A percentile compares a stretch with the other conserved stretches of the same genome.
phyloP scores from a whole-genome alignment of 345 rosid species.

The Acer campestre region DNA sequence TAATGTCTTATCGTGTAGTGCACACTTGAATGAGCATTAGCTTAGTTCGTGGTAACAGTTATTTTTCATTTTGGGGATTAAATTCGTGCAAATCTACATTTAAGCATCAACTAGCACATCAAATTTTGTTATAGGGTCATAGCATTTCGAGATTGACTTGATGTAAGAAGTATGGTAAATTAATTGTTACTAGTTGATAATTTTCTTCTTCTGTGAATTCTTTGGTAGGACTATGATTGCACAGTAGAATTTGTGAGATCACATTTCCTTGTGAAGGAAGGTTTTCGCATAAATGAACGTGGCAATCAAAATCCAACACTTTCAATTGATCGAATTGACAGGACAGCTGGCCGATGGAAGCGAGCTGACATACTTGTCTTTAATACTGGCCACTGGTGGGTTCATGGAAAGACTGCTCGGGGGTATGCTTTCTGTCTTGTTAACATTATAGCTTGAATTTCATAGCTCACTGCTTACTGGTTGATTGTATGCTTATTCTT shows the following conservation, averaged over 20 bases:
- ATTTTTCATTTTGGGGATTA: not conserved
- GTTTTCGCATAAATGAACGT: conserved; percentile 61
- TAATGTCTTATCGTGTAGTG: not conserved
- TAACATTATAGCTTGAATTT: not conserved
- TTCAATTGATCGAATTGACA: conserved; percentile 82
- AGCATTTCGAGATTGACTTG: not conserved
- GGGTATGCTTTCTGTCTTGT: conserved; percentile 49
- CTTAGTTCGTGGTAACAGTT: not conserved
- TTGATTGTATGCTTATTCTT: not conserved
- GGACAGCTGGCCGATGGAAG: conserved; percentile 69
- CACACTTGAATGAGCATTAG: not conserved
- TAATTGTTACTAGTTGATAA: not conserved
- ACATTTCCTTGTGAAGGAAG: conserved; percentile 96
- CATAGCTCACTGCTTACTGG: not conserved
- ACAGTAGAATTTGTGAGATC: conserved; percentile 89
- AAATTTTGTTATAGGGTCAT: not conserved
- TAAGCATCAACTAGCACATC: not conserved
- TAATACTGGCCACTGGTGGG: conserved; percentile 99
- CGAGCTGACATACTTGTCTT: conserved; percentile 84
- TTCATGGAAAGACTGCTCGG: conserved; percentile 93
- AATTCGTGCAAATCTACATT: not conserved
- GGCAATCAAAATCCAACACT: conserved; percentile 83
- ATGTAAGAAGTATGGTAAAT: not conserved
- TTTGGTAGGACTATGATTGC: conserved; percentile 77
- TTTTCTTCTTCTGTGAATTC: conserved; percentile 18